Evolutionary conservation across 2,329 filamentous ascomycete genomes (phyloP), one percentile per base, ranked within the genome.

Genomic region (Beauveria bassiana): DNA sequence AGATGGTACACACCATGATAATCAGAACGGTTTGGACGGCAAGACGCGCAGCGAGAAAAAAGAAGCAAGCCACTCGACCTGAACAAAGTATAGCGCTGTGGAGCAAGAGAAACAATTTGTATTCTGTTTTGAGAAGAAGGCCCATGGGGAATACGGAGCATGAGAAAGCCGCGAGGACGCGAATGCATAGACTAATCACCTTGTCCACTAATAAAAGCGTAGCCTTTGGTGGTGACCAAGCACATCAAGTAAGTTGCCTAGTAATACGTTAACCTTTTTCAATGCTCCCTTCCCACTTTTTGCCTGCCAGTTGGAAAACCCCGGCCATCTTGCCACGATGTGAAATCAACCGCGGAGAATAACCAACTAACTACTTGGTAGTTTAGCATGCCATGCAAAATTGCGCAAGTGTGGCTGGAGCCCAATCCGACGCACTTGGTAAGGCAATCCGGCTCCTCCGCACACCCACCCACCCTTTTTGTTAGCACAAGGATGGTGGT

Each of bases 1-100:
- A 56, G 53, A 43, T 22, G 28, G 16, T 8, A 38, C 45, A 18
- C 38, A 45, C 47, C 38, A 20, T 31, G 47, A 26, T 51, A 31
- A 51, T 51, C 51, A 59, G 50, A 49, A n/a, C 5, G 34, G 34
- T 38, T 38, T 38, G 34, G 10, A 40, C 45, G 10, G 46, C 40
- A 38, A 16, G 31, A 26, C 16, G 5, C 28, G 52, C 38, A 45
- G 24, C 24, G 47, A n/a, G 34, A 22, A 38, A 9, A 47, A 47
- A 12, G 12, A 34, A 34, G 38, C 43, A 46, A 45, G 42, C 58
- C 58, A 43, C 40, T 20, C 12, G 40, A n/a, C 8, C 58, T 60
- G 22, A 54, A 60, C 49, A 60, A 45, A 53, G 57, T 22, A 60
- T 53, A 60, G 57, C 49, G 38, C 49, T 34, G 40, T 60, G 57